A percentile compares a stretch with the other conserved stretches of the same genome.
Conservation (phyloP, 2,329 filamentous ascomycete genomes). For the Neoascochyta sp. region DNA sequence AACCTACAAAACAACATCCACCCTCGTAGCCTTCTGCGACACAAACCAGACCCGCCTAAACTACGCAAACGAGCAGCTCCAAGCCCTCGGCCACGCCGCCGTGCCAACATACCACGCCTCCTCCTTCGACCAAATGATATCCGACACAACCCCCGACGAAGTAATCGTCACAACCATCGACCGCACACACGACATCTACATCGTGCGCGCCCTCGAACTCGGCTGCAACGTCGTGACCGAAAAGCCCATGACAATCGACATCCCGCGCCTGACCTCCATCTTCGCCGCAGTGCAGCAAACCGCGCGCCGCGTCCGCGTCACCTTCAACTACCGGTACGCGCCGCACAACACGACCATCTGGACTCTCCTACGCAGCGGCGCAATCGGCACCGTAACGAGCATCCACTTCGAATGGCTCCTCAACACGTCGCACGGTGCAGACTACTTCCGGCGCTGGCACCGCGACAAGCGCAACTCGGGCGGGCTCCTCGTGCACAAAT, state of each 20-base stretch:
- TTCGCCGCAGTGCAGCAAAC: slow-evolving; percentile 54
- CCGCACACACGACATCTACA: slow-evolving; percentile 59
- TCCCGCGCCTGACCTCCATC: slow-evolving; percentile 52
- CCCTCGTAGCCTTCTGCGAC: slow-evolving; percentile 57
- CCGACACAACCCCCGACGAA: slow-evolving; percentile 56
- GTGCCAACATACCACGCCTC: slow-evolving; percentile 54
- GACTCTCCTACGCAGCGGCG: slow-evolving; percentile 52
- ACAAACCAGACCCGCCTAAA: slow-evolving; percentile 59
- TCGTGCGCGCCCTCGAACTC: slow-evolving; percentile 56
- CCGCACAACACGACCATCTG: slow-evolving; percentile 62
- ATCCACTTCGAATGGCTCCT: slow-evolving; percentile 64
- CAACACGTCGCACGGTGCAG: slow-evolving; percentile 59
- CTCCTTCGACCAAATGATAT: slow-evolving; percentile 58
- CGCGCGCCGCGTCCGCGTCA: slow-evolving; percentile 51
- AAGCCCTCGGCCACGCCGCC: slow-evolving; percentile 44
- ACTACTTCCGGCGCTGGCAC: slow-evolving; percentile 63
- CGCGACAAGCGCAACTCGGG: slow-evolving; percentile 59
- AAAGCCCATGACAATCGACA: slow-evolving; percentile 64
- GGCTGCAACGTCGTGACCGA: slow-evolving; percentile 61
- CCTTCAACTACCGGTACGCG: slow-evolving; percentile 63
- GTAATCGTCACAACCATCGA: slow-evolving; percentile 63
- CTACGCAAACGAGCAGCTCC: slow-evolving; percentile 52
- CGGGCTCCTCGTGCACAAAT: slow-evolving; percentile 59
- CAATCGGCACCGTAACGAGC: slow-evolving; percentile 54
- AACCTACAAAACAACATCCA: slow-evolving; percentile 50